These are phyloP conservation scores for Melastoma malabathricum DNA, from an alignment of 345 rosid genomes.

Conservation along the genomic window DNA sequence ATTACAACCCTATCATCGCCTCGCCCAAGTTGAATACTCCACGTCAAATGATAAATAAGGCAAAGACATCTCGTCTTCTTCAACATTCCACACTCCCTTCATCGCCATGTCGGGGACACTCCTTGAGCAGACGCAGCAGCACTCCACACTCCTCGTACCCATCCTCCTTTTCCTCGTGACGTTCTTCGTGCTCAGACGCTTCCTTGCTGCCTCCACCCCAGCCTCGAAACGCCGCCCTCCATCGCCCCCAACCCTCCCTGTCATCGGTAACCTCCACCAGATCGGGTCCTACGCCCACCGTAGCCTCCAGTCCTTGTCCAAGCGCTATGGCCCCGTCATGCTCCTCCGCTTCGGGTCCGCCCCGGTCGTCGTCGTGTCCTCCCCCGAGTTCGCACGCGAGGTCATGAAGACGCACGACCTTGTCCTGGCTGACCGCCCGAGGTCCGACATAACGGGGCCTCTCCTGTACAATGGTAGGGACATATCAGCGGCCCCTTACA, in stretches of 20 bases:
- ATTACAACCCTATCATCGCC: too few relatives aligned
- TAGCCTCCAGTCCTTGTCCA: constrained; percentile 23
- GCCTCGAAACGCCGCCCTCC: constrained; percentile 15
- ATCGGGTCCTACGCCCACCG: constrained; percentile 36
- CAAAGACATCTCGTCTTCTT: too few relatives aligned
- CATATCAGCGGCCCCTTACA: constrained; percentile 30
- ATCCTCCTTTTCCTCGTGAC: too few relatives aligned
- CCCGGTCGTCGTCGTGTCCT: constrained; percentile 38
- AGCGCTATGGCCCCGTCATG: constrained; percentile 45
- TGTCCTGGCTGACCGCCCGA: constrained; percentile 33
- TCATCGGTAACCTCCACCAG: constrained; percentile 53
- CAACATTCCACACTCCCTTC: too few relatives aligned
- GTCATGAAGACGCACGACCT: constrained; percentile 46
- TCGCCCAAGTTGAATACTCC: too few relatives aligned
- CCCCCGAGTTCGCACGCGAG: constrained; percentile 31
- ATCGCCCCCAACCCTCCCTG: constrained; percentile 38
- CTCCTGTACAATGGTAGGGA: constrained; percentile 28
- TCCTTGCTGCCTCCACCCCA: not conserved
- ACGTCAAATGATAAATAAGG: too few relatives aligned
- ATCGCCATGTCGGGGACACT: too few relatives aligned
- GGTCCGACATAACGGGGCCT: constrained; percentile 3
- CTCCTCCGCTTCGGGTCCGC: constrained; percentile 32
- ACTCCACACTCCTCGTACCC: too few relatives aligned
- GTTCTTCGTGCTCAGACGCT: too few relatives aligned
- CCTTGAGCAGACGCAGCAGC: too few relatives aligned